Conservation (phyloP, 257 asterid species). For the Ophiorrhiza pumila region DNA sequence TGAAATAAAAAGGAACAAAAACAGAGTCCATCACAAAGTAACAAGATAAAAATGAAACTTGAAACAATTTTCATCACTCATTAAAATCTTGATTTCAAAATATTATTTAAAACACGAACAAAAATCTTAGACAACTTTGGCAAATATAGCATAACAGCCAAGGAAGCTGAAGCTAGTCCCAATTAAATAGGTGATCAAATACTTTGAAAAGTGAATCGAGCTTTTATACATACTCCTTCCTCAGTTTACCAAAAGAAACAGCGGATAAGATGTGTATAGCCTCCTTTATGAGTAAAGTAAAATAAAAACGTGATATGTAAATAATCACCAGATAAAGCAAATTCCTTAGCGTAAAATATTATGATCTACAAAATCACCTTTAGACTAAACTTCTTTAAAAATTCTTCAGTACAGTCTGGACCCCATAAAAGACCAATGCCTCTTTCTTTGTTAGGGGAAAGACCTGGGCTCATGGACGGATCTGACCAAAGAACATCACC, state of each 20-base stretch:
- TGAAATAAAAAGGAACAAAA: too few relatives aligned
- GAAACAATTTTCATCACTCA: background rate
- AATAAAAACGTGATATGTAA: background rate
- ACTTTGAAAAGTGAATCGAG: background rate
- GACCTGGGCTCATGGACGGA: conserved; percentile 83
- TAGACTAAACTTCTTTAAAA: conserved; percentile 60
- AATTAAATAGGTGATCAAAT: background rate
- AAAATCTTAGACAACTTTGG: background rate
- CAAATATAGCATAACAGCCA: background rate
- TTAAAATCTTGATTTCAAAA: background rate
- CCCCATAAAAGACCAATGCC: conserved; percentile 98
- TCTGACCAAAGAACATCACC: conserved; percentile 99
- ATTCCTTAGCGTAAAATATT: background rate
- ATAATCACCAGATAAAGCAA: background rate
- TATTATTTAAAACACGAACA: background rate
- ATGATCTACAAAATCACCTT: conserved; percentile 43
- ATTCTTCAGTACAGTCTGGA: conserved; percentile 93
- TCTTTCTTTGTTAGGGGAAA: conserved; percentile 84
- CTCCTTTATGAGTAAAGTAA: background rate
- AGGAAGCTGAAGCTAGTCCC: background rate
- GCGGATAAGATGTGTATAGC: background rate
- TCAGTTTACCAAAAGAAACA: background rate
- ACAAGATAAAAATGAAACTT: background rate
- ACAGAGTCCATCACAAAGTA: too few relatives aligned
- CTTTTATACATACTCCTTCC: background rate